Evolutionary conservation across 441 rosid genomes (phyloP), one percentile per base, ranked within the genome.

Genomic region (Populus trichocarpa): DNA sequence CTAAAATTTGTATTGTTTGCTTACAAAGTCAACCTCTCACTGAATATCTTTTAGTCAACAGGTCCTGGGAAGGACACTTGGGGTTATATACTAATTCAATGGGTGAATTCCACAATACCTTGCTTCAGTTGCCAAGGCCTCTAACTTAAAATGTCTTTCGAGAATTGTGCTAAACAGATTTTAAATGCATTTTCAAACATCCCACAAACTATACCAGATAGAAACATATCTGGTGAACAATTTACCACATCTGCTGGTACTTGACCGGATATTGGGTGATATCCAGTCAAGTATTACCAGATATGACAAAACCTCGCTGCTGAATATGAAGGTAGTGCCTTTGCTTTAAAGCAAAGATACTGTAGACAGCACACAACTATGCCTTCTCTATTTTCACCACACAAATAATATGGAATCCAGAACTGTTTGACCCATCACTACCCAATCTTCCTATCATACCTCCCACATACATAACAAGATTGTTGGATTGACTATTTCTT

Each of bases 381-480:
- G 20, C 40, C n/a, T 12, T 66, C 40, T 20, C 23, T 42, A n/a
- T 40, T 25, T 28, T 66, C 57, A 36, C 77, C 53, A 18, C 69
- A 36, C 23, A 66, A 75, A 75, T 32, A 67, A 68, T 8, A 46
- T 4, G 20, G 33, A 14, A n/a, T 75, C 57, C n/a, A 35, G 36
- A 76, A 35, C 69, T 61, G 57, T 25, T 20, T 61, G 35, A 61
- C 57, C 72, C 61, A 36, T 28, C 68, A 72, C 72, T 42, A 70
- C 22, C 80, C 69, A 71, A 69, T 36, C 53, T 50, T 57, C 68
- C 11, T 61, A 28, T 25, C 78, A n/a, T 20, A 63, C 70, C 10
- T 32, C 65, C 77, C 77, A 69, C 4, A 59, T n/a, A 67, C 70
- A 67, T 8, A 57, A 69, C 69, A 42, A 77, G 42, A 33, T 40